Base-by-base conservation (phyloP, 2,329 filamentous ascomycete species). In the Xylaria sp. region DNA sequence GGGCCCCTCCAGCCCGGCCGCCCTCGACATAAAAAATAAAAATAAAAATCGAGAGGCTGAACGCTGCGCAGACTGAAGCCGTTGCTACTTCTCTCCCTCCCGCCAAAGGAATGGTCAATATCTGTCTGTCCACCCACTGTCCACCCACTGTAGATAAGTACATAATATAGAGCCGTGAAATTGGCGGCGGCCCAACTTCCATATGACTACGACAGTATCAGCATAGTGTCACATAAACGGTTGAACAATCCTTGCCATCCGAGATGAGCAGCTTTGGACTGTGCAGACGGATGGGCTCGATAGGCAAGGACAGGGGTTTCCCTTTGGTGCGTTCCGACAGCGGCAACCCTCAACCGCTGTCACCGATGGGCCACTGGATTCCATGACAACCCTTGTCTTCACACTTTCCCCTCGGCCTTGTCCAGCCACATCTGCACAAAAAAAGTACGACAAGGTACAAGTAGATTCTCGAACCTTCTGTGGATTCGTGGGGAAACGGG, bases 381-480 rank as follows among this genome's bases (percentile, higher is more conserved):
- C 49, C n/a, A 28, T 42, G 12, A 28, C 14, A n/a, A 21, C 14
- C 49, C 50, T 40, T 60, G 57, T 50, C 45, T 28, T 21, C 45
- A 21, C 38, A 37, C 11, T 37, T 33, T 21, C 8, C 11, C 21
- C 55, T 43, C 38, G 31, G 31, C 46, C 46, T 21, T 53, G 21
- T 52, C 57, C 57, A 65, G 54, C 57, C 56, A 63, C 63, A 40
- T 52, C 15, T 38, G 49, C 60, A 63, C 60, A 56, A 52, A 58
- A 45, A 45, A 46, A 57, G 46, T 43, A 38, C 33, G 45, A 47
- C 19, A 53, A 53, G 53, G 49, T 38, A 52, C 40, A 58, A 51
- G 53, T 53, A 64, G 69, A 73, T 80, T 80, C 79, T 79, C 76
- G 79, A 80, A 80, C 67, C 73, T 80, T 80, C 79, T 76, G 77